Evolutionary conservation across 1,284 basidiomycete genomes (phyloP), one percentile per base, ranked within the genome.

Genomic region (Pseudozyma thailandica): DNA sequence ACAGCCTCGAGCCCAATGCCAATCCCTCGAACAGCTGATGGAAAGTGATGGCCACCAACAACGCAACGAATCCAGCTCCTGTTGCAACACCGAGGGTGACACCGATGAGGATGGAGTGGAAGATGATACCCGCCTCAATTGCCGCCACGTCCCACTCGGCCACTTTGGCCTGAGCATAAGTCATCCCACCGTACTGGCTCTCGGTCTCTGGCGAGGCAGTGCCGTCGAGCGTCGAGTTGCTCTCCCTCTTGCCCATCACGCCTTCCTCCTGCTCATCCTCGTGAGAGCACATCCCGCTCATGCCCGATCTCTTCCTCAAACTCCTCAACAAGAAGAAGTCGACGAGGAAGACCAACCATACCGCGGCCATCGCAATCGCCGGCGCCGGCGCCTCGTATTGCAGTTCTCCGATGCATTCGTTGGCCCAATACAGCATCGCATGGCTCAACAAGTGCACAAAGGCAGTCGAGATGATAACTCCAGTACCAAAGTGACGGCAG

Each of bases 401-500:
- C 4, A 86, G 74, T 16, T 84, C 77, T 1, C 85, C 65, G 21
- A 86, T 62, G 62, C 85, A 85, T n/a, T 83, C 77, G 73, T 84
- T 84, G 50, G 58, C 55, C 33, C 73, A 57, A 28, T 69, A 68
- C 62, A 84, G 60, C 57, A 86, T 84, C 1, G 83, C 81, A 64
- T 85, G 84, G 65, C 79, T 83, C 0, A 86, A 77, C 0, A 86
- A 76, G 54, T 86, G 85, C 23, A 83, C 82, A 55, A 85, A 85
- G 0, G 85, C 85, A 0, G 85, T 85, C 5, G 81, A 79, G 33
- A 86, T 66, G 63, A 86, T 85, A 56, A 86, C 79, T 23, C 85
- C 85, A 4, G 77, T 78, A 15, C 82, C 82, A 42, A 68, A 65
- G 52, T 72, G 65, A 26, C 42, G 18, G 28, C 44, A 62, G 53